Evolutionary conservation across 495 filamentous ascomycete species (phyloP).

Genomic region (Darksidea phi): DNA sequence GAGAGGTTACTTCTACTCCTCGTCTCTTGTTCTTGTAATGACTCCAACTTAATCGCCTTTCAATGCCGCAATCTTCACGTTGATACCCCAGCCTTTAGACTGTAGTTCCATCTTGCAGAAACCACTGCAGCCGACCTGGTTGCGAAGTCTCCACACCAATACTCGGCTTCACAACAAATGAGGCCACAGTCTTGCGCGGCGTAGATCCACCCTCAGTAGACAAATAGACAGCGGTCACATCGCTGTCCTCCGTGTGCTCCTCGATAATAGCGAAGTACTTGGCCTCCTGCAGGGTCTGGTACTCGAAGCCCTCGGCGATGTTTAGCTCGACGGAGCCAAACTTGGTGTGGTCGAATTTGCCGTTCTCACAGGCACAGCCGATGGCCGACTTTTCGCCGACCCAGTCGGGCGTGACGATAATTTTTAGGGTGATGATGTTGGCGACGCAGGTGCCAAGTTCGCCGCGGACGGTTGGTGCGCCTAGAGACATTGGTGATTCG

Average conservation of each 20-base stretch:
- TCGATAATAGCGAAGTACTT: not conserved
- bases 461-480: not conserved
- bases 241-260: not conserved
- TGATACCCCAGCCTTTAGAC: not conserved
- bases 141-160: not conserved
- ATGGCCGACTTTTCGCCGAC: not conserved
- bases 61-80: not conserved
- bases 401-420: not conserved
- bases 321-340: not conserved
- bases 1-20: not conserved
- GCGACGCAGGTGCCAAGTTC: not conserved
- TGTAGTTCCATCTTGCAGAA: not conserved
- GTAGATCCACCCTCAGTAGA: not conserved
- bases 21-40: not conserved
- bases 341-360: not conserved
- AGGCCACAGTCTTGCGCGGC: not conserved
- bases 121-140: not conserved
- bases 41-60: not conserved
- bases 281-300: not conserved
- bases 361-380: not conserved
- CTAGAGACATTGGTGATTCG: not conserved
- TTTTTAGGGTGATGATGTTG: not conserved
- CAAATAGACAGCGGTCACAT: not conserved
- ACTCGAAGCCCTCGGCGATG: not conserved
- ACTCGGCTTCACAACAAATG: not conserved